These are phyloP conservation scores for Craterostigma plantagineum DNA, from an alignment of 257 asterid species.

Conservation along the genomic window DNA sequence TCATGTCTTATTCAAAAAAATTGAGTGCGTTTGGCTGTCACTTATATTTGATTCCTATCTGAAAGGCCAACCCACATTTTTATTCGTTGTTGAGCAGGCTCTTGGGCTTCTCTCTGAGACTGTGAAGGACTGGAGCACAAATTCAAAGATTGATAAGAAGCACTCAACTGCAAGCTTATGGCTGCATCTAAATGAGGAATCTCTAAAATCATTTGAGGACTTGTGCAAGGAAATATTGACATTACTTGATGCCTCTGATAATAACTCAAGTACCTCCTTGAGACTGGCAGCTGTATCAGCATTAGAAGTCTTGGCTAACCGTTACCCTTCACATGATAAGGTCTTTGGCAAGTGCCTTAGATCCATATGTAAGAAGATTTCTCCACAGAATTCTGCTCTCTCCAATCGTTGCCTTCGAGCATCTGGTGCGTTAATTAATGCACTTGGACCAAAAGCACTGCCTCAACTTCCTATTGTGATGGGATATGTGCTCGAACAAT, in stretches of 20 bases:
- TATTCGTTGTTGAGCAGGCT: slow-evolving; percentile 29
- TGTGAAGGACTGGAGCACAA: slow-evolving; percentile 35
- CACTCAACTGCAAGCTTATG: slow-evolving; percentile 27
- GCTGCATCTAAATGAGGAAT: slow-evolving; percentile 39
- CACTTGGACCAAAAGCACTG: slow-evolving; percentile 71
- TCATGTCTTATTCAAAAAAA: too few relatives aligned
- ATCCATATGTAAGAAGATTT: slow-evolving; percentile 42
- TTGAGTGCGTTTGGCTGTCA: too few relatives aligned
- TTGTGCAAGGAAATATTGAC: slow-evolving; percentile 43
- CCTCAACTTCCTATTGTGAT: slow-evolving; percentile 66
- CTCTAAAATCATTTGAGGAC: slow-evolving; percentile 26
- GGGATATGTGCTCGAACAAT: slow-evolving; percentile 33
- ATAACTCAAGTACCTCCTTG: slow-evolving; percentile 26
- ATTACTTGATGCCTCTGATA: slow-evolving; percentile 34
- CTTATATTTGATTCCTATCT: too few relatives aligned
- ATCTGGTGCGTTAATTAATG: slow-evolving; percentile 56
- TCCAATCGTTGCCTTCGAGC: slow-evolving; percentile 65
- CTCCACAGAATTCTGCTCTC: slow-evolving; percentile 36
- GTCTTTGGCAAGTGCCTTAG: slow-evolving; percentile 53
- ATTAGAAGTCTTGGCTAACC: slow-evolving; percentile 47
- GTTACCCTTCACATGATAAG: slow-evolving; percentile 41
- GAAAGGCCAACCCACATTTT: too few relatives aligned
- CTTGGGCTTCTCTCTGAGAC: slow-evolving; percentile 64
- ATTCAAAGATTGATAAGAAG: slow-evolving; percentile 27
- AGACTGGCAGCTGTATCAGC: slow-evolving; percentile 62